Conservation (phyloP, 2,329 filamentous ascomycete species). For the Daldinia sp. region DNA sequence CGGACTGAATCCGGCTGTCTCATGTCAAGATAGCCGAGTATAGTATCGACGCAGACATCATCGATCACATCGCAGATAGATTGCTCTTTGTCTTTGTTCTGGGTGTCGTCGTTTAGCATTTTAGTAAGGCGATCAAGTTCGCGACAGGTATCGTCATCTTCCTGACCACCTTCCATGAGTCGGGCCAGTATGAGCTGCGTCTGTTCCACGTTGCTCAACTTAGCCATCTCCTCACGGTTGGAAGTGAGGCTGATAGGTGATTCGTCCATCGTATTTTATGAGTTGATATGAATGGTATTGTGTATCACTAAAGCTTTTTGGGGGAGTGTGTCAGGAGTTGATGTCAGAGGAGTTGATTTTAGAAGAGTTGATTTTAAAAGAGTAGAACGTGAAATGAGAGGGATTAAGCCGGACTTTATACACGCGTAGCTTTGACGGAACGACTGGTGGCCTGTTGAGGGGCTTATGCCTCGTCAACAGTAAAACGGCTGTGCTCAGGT, state of each 20-base stretch:
- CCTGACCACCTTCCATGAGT: conserved; percentile 89
- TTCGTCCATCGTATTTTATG: conserved; percentile 47
- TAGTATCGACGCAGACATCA: conserved; percentile 81
- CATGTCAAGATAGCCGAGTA: conserved; percentile 89
- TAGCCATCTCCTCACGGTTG: conserved; percentile 47
- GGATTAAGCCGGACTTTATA: background rate
- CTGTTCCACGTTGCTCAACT: conserved; percentile 61
- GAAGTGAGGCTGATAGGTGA: conserved; percentile 43
- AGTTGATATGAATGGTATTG: background rate
- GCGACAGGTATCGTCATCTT: conserved; percentile 77
- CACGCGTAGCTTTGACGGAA: background rate
- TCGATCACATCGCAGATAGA: conserved; percentile 75
- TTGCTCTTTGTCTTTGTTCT: conserved; percentile 57
- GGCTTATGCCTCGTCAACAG: conserved; percentile 13
- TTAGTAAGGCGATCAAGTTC: conserved; percentile 70
- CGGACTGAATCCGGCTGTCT: conserved; percentile 79
- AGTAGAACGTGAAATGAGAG: background rate
- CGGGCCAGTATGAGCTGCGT: conserved; percentile 85
- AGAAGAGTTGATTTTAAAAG: no score
- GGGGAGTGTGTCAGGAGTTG: background rate
- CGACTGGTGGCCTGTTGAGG: conserved; percentile 9
- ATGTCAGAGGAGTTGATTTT: background rate
- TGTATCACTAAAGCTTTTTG: background rate
- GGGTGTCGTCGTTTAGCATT: conserved; percentile 68
- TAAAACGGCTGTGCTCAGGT: background rate